Evolutionary conservation across 306 rosid species (phyloP), one percentile per base, ranked within the genome.

Genomic region (Lablab purpureus): DNA sequence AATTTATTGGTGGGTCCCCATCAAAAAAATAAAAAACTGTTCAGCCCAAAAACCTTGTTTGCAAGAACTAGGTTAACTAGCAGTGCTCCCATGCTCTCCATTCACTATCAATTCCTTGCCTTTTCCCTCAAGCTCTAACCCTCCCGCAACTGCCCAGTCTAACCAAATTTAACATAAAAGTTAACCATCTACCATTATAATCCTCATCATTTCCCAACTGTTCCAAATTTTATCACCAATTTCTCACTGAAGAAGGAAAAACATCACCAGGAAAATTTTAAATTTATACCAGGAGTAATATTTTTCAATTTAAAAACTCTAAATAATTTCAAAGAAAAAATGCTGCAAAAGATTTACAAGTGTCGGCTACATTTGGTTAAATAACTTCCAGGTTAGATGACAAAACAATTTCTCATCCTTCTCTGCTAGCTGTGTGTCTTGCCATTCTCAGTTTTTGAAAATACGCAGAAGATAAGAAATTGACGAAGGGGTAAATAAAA

Each of bases 301-400:
- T 43, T 58, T 56, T 55, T 62, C 18, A 18, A 30, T 43, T 43
- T n/a, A n/a, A n/a, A n/a, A n/a, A n/a, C 59, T 28, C 47, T 25
- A n/a, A 60, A 45, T 30, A 75, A 4, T 27, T 45, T 62, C 32
- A 60, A 43, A 21, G 60, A 36, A 63, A 59, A 74, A 17, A 59
- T 59, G 7, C 4, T 74, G 43, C 45, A 59, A 45, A 25, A 30
- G n/a, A 19, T 60, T 23, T 27, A 7, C 27, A 18, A 17, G 46
- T 8, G 49, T 21, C 22, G 15, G 59, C 46, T 59, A 30, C 68
- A 40, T 23, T 74, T 74, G 22, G 2, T 11, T 7, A 45, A 62
- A 64, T n/a, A 47, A 21, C 34, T 34, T 10, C 6, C 30, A 23
- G 66, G 63, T 71, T 6, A 32, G n/a, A 19, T 28, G 64, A 55